Percentiles rank a stretch among this genome's conserved stretches.
These are phyloP conservation scores for Platismatia glauca DNA, from an alignment of 495 filamentous ascomycete species.

Conservation along the genomic window DNA sequence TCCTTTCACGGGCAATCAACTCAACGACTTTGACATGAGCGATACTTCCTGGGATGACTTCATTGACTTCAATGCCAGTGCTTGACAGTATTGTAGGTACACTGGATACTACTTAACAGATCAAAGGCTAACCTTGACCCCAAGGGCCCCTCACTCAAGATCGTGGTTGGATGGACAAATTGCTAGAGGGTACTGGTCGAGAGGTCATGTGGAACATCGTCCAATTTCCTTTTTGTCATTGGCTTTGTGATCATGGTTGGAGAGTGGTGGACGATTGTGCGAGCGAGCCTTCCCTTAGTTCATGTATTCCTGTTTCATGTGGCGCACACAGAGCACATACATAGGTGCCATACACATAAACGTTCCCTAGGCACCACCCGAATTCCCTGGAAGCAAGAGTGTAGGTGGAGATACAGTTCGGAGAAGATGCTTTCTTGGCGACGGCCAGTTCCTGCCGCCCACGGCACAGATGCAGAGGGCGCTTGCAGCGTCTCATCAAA, in stretches of 20 bases:
- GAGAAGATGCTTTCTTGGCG: constrained; percentile 8
- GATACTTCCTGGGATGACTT: background rate
- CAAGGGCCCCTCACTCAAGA: background rate
- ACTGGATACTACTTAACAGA: background rate
- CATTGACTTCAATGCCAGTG: background rate
- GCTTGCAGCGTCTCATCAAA: constrained; percentile 2
- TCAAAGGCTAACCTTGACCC: background rate
- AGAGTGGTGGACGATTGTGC: too few species aligned
- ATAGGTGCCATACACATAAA: background rate
- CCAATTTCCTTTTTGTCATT: too few species aligned
- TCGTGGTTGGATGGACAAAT: too few species aligned
- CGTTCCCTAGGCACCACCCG: background rate
- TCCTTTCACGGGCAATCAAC: constrained; percentile 19
- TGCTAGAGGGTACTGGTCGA: too few species aligned
- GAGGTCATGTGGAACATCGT: too few species aligned
- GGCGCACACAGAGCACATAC: background rate
- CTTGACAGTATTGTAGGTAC: background rate
- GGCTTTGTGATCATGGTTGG: too few species aligned
- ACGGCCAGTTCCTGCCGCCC: background rate
- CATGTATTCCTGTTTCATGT: too few species aligned
- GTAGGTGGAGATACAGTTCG: constrained; percentile 6
- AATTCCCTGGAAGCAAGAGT: background rate
- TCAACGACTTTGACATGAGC: constrained; percentile 23
- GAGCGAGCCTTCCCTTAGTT: too few species aligned
- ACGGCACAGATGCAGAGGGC: background rate